Percentiles rank a stretch among this genome's conserved stretches.
These are phyloP conservation scores for Cairneyella variabilis DNA, from an alignment of 495 filamentous ascomycete genomes.

Conservation along the genomic window DNA sequence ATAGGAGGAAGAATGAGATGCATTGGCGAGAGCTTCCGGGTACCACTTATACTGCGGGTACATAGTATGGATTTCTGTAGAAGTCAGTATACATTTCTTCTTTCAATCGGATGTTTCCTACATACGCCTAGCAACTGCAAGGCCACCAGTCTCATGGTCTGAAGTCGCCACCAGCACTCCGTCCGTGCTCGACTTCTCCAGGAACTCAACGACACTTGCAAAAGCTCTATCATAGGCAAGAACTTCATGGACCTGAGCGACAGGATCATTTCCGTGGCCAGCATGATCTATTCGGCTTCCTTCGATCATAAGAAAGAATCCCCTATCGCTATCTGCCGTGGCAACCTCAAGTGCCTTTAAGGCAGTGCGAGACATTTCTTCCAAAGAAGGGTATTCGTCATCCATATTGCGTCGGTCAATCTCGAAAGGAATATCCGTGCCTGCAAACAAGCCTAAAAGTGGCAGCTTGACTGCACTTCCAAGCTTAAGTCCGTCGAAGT, in stretches of 20 bases:
- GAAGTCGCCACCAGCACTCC: conserved; percentile 83
- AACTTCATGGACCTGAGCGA: conserved; percentile 91
- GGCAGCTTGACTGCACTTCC: conserved; percentile 77
- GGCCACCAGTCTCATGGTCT: conserved; percentile 93
- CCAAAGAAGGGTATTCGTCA: conserved; percentile 79
- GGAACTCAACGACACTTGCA: conserved; percentile 74
- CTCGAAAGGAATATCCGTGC: conserved; percentile 83
- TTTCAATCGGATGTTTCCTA: neutral
- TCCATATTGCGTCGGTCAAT: conserved; percentile 78
- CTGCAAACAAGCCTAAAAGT: conserved; percentile 81
- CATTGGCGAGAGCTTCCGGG: conserved; percentile 75
- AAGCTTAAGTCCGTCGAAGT: conserved; percentile 71
- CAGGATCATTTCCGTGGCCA: conserved; percentile 91
- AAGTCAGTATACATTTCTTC: conserved; percentile 2
- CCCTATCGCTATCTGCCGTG: conserved; percentile 79
- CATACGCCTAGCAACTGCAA: conserved; percentile 74
- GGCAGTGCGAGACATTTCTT: conserved; percentile 87
- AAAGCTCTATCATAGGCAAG: conserved; percentile 89
- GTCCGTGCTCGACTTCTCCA: conserved; percentile 66
- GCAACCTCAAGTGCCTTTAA: conserved; percentile 75
- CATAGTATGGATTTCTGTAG: conserved; percentile 31
- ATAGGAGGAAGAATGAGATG: conserved; percentile 72
- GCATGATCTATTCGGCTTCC: conserved; percentile 95
- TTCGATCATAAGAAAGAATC: conserved; percentile 98
- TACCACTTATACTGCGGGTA: conserved; percentile 87